Evolutionary conservation across 306 rosid genomes (phyloP), one percentile per base, ranked within the genome.

Genomic region (Pyrus pyrifolia): DNA sequence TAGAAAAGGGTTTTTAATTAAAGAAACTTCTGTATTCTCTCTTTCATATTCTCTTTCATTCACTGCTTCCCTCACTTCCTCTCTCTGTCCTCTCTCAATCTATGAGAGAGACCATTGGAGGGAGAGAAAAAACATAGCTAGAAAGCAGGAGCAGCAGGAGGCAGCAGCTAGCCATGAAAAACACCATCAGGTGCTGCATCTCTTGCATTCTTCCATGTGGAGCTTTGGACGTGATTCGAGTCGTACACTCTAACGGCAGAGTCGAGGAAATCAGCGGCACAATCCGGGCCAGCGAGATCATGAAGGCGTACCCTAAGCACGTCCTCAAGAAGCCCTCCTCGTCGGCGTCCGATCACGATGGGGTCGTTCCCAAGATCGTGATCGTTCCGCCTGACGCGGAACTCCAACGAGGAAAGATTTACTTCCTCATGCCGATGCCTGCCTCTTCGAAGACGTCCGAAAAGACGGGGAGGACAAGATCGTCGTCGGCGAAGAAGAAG

Each of bases 151-250:
- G 21, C 30, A 76, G 62, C 3, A 22, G 22, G 31, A 53, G 27
- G 33, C 60, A 64, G 63, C 38, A 11, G 3, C 3, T 33, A 59
- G 66, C 60, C 25, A 92, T 92, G 98, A 92, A 87, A 75, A 92
- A 92, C 81, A 83, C 87, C 81, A 86, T 95, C 38, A 77, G 96
- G 79, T 92, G 97, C 82, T 95, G 92, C 89, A 92, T 95, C 83
- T 92, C 98, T 75, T 95, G 98, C 96, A 90, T 95, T 83, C 90
- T 95, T 0, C 98, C 98, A 25, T 95, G 97, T 9, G 98, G 98
- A 6, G 90, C 92, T 38, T 89, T 95, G 1, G 98, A 95, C 80
- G 98, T 95, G 2, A 83, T 95, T 79, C 86, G 98, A 19, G 91
- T 95, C 71, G 98, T 95, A 17, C 98, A 95, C 86, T 85, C 83